Evolutionary conservation across 495 filamentous ascomycete species (phyloP).

Genomic region (Annulohypoxylon stygium): DNA sequence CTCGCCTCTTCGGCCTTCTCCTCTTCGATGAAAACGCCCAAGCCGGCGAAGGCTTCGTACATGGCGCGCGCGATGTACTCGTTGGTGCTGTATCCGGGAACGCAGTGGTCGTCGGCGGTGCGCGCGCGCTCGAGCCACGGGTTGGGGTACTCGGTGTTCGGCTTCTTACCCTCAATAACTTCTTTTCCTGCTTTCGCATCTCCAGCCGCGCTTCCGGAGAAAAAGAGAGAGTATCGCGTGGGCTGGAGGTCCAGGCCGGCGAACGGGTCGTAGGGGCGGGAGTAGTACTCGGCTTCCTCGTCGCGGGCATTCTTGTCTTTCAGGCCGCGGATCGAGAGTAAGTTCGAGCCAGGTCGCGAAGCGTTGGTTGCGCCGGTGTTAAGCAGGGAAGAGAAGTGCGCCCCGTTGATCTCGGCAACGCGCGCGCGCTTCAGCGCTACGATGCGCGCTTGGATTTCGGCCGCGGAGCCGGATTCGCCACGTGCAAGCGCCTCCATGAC

Average conservation of each 20-base stretch:
- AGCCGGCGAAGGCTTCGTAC: conserved; percentile 89
- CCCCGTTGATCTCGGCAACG: conserved; percentile 44
- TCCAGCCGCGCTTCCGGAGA: neutral
- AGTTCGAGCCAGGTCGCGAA: conserved; percentile 45
- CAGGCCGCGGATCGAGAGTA: conserved; percentile 78
- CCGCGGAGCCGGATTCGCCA: conserved; percentile 63
- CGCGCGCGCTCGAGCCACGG: conserved; percentile 73
- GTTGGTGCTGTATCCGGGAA: conserved; percentile 83
- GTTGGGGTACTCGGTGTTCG: conserved; percentile 66
- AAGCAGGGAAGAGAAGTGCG: conserved; percentile 40
- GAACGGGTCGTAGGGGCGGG: conserved; percentile 88
- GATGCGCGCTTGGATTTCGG: conserved; percentile 71
- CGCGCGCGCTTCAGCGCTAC: conserved; percentile 76
- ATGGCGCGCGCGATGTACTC: conserved; percentile 85
- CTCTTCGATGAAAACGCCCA: conserved; percentile 85
- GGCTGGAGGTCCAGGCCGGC: conserved; percentile 76
- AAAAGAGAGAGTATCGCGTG: conserved; percentile 67
- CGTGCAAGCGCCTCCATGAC: conserved; percentile 64
- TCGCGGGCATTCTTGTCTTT: conserved; percentile 66
- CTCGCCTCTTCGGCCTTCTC: conserved; percentile 67
- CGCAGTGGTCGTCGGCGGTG: conserved; percentile 70
- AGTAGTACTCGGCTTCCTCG: conserved; percentile 48
- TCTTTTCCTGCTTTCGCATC: conserved; percentile 39
- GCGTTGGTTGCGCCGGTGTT: conserved; percentile 43
- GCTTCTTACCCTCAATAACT: no score